Conservation (phyloP, 768 basidiomycete species). For the Suillus decipiens region DNA sequence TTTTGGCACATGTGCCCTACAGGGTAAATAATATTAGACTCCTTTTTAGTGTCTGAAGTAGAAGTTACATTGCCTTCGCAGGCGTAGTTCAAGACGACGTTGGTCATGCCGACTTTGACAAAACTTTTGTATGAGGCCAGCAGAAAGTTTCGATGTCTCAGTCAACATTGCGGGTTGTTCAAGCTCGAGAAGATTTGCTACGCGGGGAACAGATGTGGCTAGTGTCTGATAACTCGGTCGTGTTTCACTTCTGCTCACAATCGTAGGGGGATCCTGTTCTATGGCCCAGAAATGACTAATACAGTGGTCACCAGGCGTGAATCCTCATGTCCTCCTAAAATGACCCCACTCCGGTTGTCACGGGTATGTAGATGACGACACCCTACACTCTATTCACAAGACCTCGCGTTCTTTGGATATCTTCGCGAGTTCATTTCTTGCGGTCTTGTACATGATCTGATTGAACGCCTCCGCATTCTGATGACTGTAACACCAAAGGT, state of each 20-base stretch:
- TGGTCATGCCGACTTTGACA: not conserved
- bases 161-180: not conserved
- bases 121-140: not conserved
- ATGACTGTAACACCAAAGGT: not conserved
- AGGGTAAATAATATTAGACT: not conserved
- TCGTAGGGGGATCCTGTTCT: not conserved
- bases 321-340: not conserved
- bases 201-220: no score
- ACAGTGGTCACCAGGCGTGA: not conserved
- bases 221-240: not conserved
- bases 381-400: not conserved
- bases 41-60: not conserved
- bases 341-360: not conserved
- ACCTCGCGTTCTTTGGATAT: slow-evolving; percentile 1
- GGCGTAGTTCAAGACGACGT: not conserved
- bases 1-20: not conserved
- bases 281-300: not conserved
- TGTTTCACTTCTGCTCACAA: not conserved
- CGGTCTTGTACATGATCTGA: slow-evolving; percentile 2
- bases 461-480: slow-evolving; percentile 3
- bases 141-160: not conserved
- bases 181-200: no score
- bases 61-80: not conserved
- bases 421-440: slow-evolving; percentile 1
- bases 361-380: not conserved